phyloP scores from a whole-genome alignment of 176 grass and related monocot genomes.

The Elaeis guineensis region DNA sequence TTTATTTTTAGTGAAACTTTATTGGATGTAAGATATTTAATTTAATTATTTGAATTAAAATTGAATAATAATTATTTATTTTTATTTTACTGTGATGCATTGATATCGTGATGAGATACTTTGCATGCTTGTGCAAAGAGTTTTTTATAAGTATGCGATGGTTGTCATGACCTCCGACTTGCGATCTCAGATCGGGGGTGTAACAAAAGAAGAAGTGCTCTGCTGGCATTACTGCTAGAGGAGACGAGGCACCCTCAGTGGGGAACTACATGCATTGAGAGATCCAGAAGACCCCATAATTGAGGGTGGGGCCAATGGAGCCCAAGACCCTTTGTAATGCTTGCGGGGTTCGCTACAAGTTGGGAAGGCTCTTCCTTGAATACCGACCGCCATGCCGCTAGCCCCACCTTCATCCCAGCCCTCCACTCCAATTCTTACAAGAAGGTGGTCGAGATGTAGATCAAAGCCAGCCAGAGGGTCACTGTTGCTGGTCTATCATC shows the following conservation, averaged over 20 bases:
- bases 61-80: too few species aligned
- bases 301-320: slow-evolving; percentile 75
- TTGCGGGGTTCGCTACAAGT: slow-evolving; percentile 93
- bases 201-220: slow-evolving; percentile 30
- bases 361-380: slow-evolving; percentile 89
- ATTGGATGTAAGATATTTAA: too few species aligned
- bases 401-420: slow-evolving; percentile 79
- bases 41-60: too few species aligned
- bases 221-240: slow-evolving; percentile 21
- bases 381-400: slow-evolving; percentile 90
- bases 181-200: too few species aligned
- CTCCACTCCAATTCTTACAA: slow-evolving; percentile 97
- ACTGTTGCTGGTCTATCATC: neutral
- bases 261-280: slow-evolving; percentile 94
- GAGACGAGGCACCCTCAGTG: slow-evolving; percentile 38
- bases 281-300: slow-evolving; percentile 94
- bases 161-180: too few species aligned
- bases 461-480: slow-evolving; percentile 22
- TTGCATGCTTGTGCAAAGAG: too few species aligned
- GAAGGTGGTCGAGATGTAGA: slow-evolving; percentile 96
- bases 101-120: too few species aligned
- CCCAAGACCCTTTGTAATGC: slow-evolving; percentile 99
- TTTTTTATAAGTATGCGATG: too few species aligned
- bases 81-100: too few species aligned
- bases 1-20: too few species aligned